Evolutionary conservation across 805 yeast species (phyloP).

Genomic region (Komagataella kurtzmanii): DNA sequence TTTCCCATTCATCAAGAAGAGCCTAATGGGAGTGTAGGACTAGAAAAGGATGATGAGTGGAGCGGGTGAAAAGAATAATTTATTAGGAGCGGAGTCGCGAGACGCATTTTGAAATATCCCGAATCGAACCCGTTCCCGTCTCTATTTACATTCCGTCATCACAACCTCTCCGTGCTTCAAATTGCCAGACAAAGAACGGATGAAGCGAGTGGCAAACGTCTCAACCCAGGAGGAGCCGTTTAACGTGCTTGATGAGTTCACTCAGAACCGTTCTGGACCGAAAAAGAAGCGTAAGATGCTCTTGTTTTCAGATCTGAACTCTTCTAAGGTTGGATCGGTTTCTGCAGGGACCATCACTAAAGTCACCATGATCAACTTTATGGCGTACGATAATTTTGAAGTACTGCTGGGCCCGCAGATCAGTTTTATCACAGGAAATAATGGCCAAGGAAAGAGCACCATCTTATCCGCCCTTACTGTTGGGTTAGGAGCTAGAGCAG

Average conservation of each 20-base stretch:
- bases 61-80: no score
- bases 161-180: not conserved
- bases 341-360: conserved; percentile 57
- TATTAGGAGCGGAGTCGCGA: not conserved
- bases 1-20: not conserved
- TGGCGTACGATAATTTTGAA: conserved; percentile 81
- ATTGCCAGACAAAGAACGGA: not conserved
- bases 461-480: conserved; percentile 77
- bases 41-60: not conserved
- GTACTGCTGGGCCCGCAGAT: conserved; percentile 65
- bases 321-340: conserved; percentile 15
- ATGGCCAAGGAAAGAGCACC: conserved; percentile 89
- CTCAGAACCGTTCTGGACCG: conserved; percentile 11
- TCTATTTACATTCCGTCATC: not conserved
- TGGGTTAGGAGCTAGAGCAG: conserved; percentile 81
- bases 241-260: conserved; percentile 9
- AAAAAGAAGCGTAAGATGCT: conserved; percentile 6
- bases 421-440: conserved; percentile 79
- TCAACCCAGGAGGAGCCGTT: not conserved
- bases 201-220: not conserved
- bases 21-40: not conserved
- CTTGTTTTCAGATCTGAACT: not conserved
- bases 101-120: not conserved
- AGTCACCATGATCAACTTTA: conserved; percentile 58
- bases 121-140: not conserved